A percentile compares a stretch with the other conserved stretches of the same genome.
These are phyloP conservation scores for Microcyclosporella mali DNA, from an alignment of 2,329 filamentous ascomycete genomes.

Conservation along the genomic window DNA sequence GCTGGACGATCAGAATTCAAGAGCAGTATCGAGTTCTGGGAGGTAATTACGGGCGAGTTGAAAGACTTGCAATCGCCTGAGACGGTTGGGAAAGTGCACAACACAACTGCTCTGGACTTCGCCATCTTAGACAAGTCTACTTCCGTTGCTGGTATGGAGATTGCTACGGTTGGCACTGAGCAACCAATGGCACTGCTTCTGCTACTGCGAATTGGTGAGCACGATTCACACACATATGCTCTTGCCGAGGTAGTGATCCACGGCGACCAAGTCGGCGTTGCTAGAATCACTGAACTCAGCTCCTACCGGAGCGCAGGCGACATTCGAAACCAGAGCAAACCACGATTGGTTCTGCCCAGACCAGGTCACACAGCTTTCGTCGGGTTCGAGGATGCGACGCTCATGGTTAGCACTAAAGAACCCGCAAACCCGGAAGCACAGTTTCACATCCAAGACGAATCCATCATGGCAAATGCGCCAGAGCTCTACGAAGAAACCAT, in stretches of 20 bases:
- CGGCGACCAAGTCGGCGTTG: slow-evolving; percentile 49
- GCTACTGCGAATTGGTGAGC: slow-evolving; percentile 24
- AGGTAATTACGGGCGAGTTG: slow-evolving; percentile 58
- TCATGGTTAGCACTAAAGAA: slow-evolving; percentile 57
- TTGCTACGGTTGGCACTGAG: slow-evolving; percentile 19
- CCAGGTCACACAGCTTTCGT: slow-evolving; percentile 76
- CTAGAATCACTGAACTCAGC: slow-evolving; percentile 41
- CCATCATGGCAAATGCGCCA: slow-evolving; percentile 48
- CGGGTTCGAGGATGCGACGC: slow-evolving; percentile 69
- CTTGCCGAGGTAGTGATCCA: slow-evolving; percentile 64
- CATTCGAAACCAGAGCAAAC: slow-evolving; percentile 28
- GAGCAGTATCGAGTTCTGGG: slow-evolving; percentile 64
- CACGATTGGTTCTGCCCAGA: slow-evolving; percentile 69
- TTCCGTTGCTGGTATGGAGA: slow-evolving; percentile 18
- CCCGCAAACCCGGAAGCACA: slow-evolving; percentile 64
- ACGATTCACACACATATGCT: slow-evolving; percentile 54
- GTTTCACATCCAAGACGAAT: slow-evolving; percentile 56
- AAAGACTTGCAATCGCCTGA: slow-evolving; percentile 47
- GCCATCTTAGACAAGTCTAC: slow-evolving; percentile 50
- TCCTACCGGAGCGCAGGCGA: slow-evolving; percentile 40
- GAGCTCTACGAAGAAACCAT: slow-evolving; percentile 79
- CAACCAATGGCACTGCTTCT: slow-evolving; percentile 26
- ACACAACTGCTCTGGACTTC: slow-evolving; percentile 62
- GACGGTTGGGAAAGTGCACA: slow-evolving; percentile 32
- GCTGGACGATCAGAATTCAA: slow-evolving; percentile 74